Evolutionary conservation across 2,329 filamentous ascomycete genomes (phyloP).

Genomic region (Aspergillus sp.): DNA sequence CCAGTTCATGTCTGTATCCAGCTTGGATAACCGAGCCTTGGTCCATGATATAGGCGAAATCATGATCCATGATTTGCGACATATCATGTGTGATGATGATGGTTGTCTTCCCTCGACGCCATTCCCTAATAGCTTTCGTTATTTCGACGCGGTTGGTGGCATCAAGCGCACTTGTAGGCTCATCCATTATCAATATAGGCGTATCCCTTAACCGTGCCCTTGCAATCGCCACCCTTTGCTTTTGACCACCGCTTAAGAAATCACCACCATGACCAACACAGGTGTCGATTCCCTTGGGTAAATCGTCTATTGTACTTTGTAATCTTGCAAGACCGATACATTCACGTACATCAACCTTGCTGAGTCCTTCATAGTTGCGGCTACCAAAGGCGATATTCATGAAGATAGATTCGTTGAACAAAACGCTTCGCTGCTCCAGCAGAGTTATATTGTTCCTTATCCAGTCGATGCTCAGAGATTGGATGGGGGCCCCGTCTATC

Average conservation of each 20-base stretch:
- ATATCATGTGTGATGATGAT: conserved; percentile 93
- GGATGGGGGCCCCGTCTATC: conserved; percentile 66
- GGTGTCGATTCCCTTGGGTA: conserved; percentile 74
- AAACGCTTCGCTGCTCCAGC: conserved; percentile 76
- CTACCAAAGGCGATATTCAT: conserved; percentile 77
- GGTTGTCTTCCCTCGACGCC: conserved; percentile 80
- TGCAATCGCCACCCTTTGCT: conserved; percentile 77
- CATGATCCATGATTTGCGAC: conserved; percentile 68
- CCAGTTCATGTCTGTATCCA: conserved; percentile 64
- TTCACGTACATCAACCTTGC: conserved; percentile 57
- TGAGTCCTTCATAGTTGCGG: conserved; percentile 51
- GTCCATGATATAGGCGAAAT: conserved; percentile 81
- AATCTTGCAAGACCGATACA: conserved; percentile 71
- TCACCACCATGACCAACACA: conserved; percentile 69
- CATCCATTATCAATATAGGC: conserved; percentile 81
- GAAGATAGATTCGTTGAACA: conserved; percentile 80
- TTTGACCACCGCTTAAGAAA: conserved; percentile 80
- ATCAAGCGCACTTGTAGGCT: conserved; percentile 84
- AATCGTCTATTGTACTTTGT: conserved; percentile 63
- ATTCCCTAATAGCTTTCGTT: conserved; percentile 73
- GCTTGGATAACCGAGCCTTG: conserved; percentile 67
- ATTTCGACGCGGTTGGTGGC: conserved; percentile 67
- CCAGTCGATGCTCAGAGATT: conserved; percentile 68
- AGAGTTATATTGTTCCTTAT: conserved; percentile 75
- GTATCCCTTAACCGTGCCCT: conserved; percentile 75